Base-by-base conservation (phyloP, 1,139 yeast genomes). In the Yamadazyma siamensis region DNA sequence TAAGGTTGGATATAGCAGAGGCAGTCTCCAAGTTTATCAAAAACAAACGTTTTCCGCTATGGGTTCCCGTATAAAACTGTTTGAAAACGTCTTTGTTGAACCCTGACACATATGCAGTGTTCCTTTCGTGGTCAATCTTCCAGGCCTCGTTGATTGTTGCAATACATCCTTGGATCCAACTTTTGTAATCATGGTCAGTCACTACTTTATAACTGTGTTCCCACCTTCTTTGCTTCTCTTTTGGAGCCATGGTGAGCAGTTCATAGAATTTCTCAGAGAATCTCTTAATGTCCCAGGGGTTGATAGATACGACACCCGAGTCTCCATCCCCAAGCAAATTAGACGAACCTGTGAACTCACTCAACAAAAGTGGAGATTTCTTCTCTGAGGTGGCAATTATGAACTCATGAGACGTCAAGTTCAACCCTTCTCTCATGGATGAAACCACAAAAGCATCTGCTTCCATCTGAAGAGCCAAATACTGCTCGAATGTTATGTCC, bases 261-360 rank as follows among this genome's bases (percentile, higher is more conserved):
- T 50, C 38, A 39, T 75, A 66, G 35, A 87, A 82, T 5, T 75
- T 66, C 15, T 74, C 69, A 0, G 94, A 70, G 42, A 88, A 77
- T 38, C 75, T 74, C 28, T 67, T 72, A 21, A 75, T 66, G 53
- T 88, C 94, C 95, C 96, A 91, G 1, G 98, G 98, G 50, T 91
- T 94, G 24, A 89, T 80, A 26, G 87, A 57, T 5, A 89, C 43
- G 3, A 96, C 86, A 11, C 94, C 89, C 24, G 71, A 56, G 3
- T 75, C 77, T 13, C 51, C 43, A 32, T 61, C 55, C 13, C 51
- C 49, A 30, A 94, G 66, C 5, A 89, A 75, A 2, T 82, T 71
- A 0, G 97, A 95, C 10, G 96, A 84, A 1, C 98, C 98, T 0
- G 96, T 88, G 47, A 94, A 91, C 55, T 91, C 99, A 23, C 95